These are phyloP conservation scores for Penicillium sp. DNA, from an alignment of 2,329 filamentous ascomycete genomes.

Conservation along the genomic window DNA sequence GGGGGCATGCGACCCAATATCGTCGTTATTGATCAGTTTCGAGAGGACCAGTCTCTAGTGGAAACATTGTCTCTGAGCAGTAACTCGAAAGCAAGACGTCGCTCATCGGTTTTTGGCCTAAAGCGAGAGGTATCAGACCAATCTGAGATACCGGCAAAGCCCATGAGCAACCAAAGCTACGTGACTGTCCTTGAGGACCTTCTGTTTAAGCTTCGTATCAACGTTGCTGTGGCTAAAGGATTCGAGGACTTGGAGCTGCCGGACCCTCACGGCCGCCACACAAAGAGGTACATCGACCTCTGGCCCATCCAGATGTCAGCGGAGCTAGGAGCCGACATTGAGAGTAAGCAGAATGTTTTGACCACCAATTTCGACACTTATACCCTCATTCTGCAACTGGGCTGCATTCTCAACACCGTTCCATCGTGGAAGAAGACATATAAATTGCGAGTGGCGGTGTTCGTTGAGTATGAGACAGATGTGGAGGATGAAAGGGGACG, in stretches of 20 bases:
- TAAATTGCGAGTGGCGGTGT: slow-evolving; percentile 74
- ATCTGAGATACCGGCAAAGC: slow-evolving; percentile 64
- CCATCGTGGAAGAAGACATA: slow-evolving; percentile 76
- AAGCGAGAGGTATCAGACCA: slow-evolving; percentile 53
- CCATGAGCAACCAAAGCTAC: slow-evolving; percentile 71
- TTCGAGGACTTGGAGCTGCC: slow-evolving; percentile 77
- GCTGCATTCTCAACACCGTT: slow-evolving; percentile 80
- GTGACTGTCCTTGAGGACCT: slow-evolving; percentile 82
- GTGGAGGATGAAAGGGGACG: slow-evolving; percentile 74
- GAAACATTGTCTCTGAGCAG: slow-evolving; percentile 55
- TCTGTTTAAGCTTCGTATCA: slow-evolving; percentile 73
- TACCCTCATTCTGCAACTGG: slow-evolving; percentile 80
- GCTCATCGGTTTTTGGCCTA: slow-evolving; percentile 12
- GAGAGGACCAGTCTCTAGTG: slow-evolving; percentile 58
- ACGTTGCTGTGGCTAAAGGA: slow-evolving; percentile 80
- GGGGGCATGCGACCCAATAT: slow-evolving; percentile 91
- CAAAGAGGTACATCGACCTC: slow-evolving; percentile 79
- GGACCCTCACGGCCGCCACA: slow-evolving; percentile 55
- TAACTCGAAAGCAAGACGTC: slow-evolving; percentile 19
- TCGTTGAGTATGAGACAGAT: slow-evolving; percentile 85
- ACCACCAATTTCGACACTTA: slow-evolving; percentile 93
- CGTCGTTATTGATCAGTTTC: slow-evolving; percentile 74
- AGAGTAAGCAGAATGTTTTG: slow-evolving; percentile 64
- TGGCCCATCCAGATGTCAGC: slow-evolving; percentile 96
- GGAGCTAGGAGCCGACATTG: slow-evolving; percentile 67